Percentiles rank a stretch among this genome's conserved stretches.
Evolutionary conservation across 2,329 filamentous ascomycete genomes (phyloP).

Genomic region (Intubia oerlemansii): DNA sequence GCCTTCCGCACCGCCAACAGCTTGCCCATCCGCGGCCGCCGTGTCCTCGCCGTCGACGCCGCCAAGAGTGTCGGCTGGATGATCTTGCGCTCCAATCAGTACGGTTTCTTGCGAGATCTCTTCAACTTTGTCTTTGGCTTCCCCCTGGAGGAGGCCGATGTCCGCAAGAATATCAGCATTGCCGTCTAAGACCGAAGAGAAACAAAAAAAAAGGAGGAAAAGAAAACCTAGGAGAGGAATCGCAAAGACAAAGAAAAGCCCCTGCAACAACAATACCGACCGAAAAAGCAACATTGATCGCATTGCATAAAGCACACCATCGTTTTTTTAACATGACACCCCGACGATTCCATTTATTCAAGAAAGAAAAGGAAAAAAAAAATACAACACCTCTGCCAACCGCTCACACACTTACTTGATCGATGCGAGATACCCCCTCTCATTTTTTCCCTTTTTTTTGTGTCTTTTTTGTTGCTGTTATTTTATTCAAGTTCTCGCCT

Average conservation of each 20-base stretch:
- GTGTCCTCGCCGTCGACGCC: slow-evolving; percentile 50
- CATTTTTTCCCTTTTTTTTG: not conserved
- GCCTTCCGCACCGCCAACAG: slow-evolving; percentile 34
- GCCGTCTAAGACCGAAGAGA: slow-evolving; percentile 18
- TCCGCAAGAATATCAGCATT: slow-evolving; percentile 42
- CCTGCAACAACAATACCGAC: too few species aligned
- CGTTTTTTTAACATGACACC: not conserved
- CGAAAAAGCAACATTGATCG: not conserved
- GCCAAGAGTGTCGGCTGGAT: slow-evolving; percentile 63
- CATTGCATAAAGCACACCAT: not conserved
- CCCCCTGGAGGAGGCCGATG: slow-evolving; percentile 54
- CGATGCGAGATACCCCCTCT: not conserved
- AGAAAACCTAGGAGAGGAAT: too few species aligned
- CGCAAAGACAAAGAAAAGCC: too few species aligned
- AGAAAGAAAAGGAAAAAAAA: not conserved
- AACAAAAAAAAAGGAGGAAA: not conserved
- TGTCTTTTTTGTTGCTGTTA: too few species aligned
- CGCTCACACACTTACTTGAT: too few species aligned
- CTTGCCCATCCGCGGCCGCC: slow-evolving; percentile 34
- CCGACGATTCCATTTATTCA: not conserved
- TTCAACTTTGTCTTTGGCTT: slow-evolving; percentile 75
- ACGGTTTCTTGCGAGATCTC: slow-evolving; percentile 61
- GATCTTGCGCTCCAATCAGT: slow-evolving; percentile 45
- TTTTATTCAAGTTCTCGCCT: too few species aligned
- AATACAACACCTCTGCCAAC: not conserved